These are phyloP conservation scores for Thelonectria blattea DNA, from an alignment of 2,329 filamentous ascomycete genomes.

Conservation along the genomic window DNA sequence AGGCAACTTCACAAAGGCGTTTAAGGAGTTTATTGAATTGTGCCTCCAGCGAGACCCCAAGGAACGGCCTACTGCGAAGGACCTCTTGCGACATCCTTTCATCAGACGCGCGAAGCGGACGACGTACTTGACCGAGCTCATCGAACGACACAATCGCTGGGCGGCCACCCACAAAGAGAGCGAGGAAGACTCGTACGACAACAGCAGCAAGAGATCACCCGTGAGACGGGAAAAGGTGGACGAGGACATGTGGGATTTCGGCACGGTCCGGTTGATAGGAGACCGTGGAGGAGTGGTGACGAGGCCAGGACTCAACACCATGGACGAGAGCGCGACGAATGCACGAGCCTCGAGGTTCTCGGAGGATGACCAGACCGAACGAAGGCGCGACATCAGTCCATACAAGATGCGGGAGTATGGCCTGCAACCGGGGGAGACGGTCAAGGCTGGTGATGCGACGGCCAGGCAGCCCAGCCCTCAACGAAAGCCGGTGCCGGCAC, in stretches of 20 bases:
- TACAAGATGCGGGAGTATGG: constrained; percentile 57
- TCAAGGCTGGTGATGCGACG: constrained; percentile 52
- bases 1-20: constrained; percentile 80
- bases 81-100: constrained; percentile 88
- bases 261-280: constrained; percentile 84
- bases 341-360: constrained; percentile 65
- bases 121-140: constrained; percentile 94
- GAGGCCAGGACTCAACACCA: constrained; percentile 66
- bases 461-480: constrained; percentile 67
- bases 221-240: constrained; percentile 63
- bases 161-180: constrained; percentile 77
- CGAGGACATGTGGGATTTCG: constrained; percentile 98
- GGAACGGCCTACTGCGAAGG: constrained; percentile 84
- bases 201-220: constrained; percentile 58
- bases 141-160: constrained; percentile 90
- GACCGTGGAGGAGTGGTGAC: constrained; percentile 64
- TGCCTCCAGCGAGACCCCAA: constrained; percentile 89
- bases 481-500: constrained; percentile 56
- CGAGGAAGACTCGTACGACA: constrained; percentile 66
- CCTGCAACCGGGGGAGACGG: constrained; percentile 57
- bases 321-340: constrained; percentile 85
- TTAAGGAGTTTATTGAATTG: constrained; percentile 83
- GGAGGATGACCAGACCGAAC: constrained; percentile 61
- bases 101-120: constrained; percentile 92
- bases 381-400: constrained; percentile 57